Conservation (phyloP, 345 rosid species). For the Ceriops decandra region DNA sequence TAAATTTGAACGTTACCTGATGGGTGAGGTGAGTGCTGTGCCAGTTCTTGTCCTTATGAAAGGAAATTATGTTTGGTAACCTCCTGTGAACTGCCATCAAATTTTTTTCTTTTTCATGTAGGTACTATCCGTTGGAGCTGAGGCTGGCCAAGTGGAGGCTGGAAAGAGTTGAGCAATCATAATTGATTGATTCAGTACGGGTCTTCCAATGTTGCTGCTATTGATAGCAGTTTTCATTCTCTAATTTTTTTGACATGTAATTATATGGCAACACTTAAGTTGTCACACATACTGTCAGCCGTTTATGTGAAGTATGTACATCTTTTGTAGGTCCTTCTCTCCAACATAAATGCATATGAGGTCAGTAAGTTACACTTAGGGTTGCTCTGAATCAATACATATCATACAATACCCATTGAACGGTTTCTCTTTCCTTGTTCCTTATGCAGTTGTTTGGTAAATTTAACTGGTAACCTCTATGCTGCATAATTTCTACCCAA, state of each 20-base stretch:
- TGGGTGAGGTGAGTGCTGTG: conserved; percentile 63
- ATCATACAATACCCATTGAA: neutral
- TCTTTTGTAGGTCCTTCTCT: too few relatives aligned
- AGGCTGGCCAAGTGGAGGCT: conserved; percentile 56
- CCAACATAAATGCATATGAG: too few relatives aligned
- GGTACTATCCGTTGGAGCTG: conserved; percentile 48
- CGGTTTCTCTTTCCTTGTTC: too few relatives aligned
- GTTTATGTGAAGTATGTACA: too few relatives aligned
- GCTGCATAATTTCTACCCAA: too few relatives aligned
- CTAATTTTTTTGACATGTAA: too few relatives aligned
- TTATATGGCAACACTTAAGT: too few relatives aligned
- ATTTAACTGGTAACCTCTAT: too few relatives aligned
- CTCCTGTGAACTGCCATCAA: neutral
- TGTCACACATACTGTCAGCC: neutral
- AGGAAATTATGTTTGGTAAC: too few relatives aligned
- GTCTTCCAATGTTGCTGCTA: neutral
- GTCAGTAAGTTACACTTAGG: too few relatives aligned
- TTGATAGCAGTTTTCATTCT: neutral
- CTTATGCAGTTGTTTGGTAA: too few relatives aligned
- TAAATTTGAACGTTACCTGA: conserved; percentile 20
- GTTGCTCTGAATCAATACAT: neutral
- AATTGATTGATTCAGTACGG: neutral
- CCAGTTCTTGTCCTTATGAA: neutral
- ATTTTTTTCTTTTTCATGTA: conserved; percentile 6
- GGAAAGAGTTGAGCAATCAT: conserved; percentile 58